A percentile compares a stretch with the other conserved stretches of the same genome.
Conservation (phyloP, 306 rosid genomes). For the Begonia peltatifolia region DNA sequence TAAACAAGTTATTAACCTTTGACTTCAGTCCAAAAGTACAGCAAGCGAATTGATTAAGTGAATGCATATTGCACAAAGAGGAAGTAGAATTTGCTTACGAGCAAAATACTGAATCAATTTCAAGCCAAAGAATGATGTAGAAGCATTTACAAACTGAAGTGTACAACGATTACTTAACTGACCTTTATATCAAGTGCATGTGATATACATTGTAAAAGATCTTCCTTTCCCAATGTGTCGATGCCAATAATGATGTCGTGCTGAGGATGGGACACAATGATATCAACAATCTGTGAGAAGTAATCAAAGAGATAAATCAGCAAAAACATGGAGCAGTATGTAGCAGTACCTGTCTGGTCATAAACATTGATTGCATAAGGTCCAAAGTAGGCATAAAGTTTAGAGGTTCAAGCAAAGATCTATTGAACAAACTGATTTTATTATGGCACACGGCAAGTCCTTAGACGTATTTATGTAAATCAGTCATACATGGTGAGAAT, state of each 20-base stretch:
- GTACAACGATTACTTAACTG: conserved; percentile 3
- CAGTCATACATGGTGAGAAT: no score
- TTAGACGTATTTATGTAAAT: no score
- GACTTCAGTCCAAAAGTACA: no score
- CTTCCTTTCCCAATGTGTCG: conserved; percentile 58
- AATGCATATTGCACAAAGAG: not conserved
- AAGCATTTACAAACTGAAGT: not conserved
- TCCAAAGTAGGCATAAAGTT: no score
- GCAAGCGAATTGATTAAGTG: no score
- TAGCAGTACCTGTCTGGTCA: no score
- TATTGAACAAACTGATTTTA: no score
- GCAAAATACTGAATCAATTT: conserved; percentile 1
- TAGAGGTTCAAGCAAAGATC: no score
- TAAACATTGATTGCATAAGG: no score
- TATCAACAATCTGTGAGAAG: conserved; percentile 38
- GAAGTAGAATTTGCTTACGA: not conserved
- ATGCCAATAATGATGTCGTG: conserved; percentile 58
- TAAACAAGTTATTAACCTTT: no score
- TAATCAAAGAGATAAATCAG: conserved; percentile 5
- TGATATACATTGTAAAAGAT: conserved; percentile 47
- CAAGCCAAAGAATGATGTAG: no score
- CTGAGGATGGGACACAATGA: conserved; percentile 50
- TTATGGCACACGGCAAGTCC: no score
- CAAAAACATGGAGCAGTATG: not conserved
- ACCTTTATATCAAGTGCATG: conserved; percentile 47